Evolutionary conservation across 2,329 filamentous ascomycete species (phyloP).

Genomic region (Penicillium sp.): DNA sequence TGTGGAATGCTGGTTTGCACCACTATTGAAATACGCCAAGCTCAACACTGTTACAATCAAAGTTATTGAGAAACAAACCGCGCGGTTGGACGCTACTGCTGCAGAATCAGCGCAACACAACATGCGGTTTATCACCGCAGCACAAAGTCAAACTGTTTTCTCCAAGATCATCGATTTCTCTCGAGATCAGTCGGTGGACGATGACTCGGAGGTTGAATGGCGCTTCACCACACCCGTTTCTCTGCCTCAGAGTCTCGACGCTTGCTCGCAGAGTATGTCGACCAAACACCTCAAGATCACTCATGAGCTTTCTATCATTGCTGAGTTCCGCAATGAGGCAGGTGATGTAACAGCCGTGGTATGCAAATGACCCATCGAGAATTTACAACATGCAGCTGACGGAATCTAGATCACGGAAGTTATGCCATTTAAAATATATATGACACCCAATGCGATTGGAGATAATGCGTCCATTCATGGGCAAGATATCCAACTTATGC

Average conservation of each 20-base stretch:
- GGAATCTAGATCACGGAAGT: neutral
- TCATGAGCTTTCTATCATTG: neutral
- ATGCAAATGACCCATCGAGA: neutral
- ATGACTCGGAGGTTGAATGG: conserved; percentile 2
- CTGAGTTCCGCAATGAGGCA: neutral
- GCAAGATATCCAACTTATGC: neutral
- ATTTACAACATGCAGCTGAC: neutral
- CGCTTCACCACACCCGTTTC: neutral
- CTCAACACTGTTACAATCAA: conserved; percentile 10
- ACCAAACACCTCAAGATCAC: conserved; percentile 2
- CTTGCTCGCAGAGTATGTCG: conserved; percentile 4
- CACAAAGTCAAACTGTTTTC: conserved; percentile 8
- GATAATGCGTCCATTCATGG: neutral
- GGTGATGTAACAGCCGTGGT: neutral
- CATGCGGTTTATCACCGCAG: conserved; percentile 12
- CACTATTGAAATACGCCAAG: conserved; percentile 12
- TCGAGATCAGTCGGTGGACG: neutral
- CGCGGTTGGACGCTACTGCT: conserved; percentile 18
- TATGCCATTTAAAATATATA: conserved; percentile 5
- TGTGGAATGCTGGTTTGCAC: conserved; percentile 18
- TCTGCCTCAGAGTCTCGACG: neutral
- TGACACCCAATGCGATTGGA: neutral
- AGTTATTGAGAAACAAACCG: conserved; percentile 17
- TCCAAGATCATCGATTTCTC: neutral
- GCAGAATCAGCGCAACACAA: conserved; percentile 15